Evolutionary conservation across 2,329 filamentous ascomycete species (phyloP), one percentile per base, ranked within the genome.

Genomic region (Laburnicola sp.): DNA sequence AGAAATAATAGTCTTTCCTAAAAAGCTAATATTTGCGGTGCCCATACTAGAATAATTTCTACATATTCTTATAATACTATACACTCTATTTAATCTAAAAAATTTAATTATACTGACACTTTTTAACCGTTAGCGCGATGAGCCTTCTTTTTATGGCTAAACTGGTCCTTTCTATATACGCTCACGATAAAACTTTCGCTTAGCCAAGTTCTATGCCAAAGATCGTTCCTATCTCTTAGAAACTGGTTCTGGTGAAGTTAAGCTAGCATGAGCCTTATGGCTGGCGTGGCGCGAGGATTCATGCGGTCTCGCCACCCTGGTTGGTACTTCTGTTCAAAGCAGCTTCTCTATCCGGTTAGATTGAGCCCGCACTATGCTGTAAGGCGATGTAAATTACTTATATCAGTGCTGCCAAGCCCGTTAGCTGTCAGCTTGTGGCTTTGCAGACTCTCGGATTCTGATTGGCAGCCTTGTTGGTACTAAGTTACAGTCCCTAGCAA

Each of bases 311-410:
- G 40, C 39, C 31, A 53, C 45, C 38, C 45, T 26, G 34, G 45
- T 48, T 32, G 26, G 45, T 48, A 53, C 50, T 48, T 49, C 49
- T 47, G 32, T 48, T 47, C 37, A 43, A 48, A 43, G 37, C 37
- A 42, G 42, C 37, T 52, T 52, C 43, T 37, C 27, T 48, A 30
- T 47, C 37, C 16, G 37, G 49, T 34, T 51, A 53, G 45, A 30
- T 23, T 26, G 26, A 46, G 23, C 32, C 23, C 22, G 23, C 38
- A n/a, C 22, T 23, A 30, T 7, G 28, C 28, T 31, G 9, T 34
- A 44, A 31, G 23, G 16, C 11, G 28, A 11, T 31, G 9, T 34
- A 44, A 31, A 25, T 43, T 43, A 43, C 38, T 50, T 50, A 41
- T 41, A 26, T 34, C 26, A 48, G 6, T 34, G 6, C n/a, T 48